Percentiles rank a stretch among this genome's conserved stretches.
Conservation (phyloP, 257 asterid genomes). For the Orobanche coerulescens region DNA sequence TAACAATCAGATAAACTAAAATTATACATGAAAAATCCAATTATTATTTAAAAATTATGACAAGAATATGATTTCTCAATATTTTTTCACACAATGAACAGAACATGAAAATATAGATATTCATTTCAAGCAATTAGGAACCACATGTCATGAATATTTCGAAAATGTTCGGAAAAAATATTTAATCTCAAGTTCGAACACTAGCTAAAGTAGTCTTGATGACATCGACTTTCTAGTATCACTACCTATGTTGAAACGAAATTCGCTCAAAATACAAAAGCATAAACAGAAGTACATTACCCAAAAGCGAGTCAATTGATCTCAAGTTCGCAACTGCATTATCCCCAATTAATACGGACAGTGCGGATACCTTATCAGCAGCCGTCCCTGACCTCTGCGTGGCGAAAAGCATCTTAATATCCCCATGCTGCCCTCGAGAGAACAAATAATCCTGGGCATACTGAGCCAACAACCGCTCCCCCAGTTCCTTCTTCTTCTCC, state of each 20-base stretch:
- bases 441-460: conserved; percentile 62
- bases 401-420: conserved; percentile 77
- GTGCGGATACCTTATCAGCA: conserved; percentile 87
- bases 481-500: conserved; percentile 71
- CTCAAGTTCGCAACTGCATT: conserved; percentile 80
- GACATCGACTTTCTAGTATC: neutral
- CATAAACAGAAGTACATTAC: conserved; percentile 31
- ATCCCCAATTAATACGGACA: conserved; percentile 85
- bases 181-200: neutral
- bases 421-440: conserved; percentile 72
- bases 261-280: neutral
- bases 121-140: neutral
- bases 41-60: neutral
- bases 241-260: no score
- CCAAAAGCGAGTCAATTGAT: conserved; percentile 72
- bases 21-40: neutral
- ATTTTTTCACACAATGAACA: neutral
- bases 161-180: neutral
- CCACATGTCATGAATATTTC: neutral
- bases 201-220: conserved; percentile 4
- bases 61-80: neutral
- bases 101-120: conserved; percentile 8
- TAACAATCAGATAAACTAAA: neutral
- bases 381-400: conserved; percentile 96
- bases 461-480: conserved; percentile 74